Evolutionary conservation across 768 basidiomycete genomes (phyloP), one percentile per base, ranked within the genome.

Genomic region (Boletus reticuloceps): DNA sequence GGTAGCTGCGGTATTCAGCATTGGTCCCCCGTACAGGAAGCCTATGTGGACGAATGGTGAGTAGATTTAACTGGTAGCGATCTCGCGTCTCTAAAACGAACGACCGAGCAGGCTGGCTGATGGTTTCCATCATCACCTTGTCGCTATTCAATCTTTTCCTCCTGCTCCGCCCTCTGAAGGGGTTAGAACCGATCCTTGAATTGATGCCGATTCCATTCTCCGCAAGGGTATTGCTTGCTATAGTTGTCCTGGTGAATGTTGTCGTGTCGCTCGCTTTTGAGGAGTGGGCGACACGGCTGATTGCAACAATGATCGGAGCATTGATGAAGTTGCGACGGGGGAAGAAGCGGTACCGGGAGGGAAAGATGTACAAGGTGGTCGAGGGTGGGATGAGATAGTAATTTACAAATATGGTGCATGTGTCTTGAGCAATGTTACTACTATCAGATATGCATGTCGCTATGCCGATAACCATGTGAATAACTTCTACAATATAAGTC

Each of bases 1-100:
- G 47, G 91, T 97, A 9, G 97, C 96, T 13, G 96, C 88, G 0
- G 94, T 98, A 1, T 99, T 98, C 75, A 96, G 92, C 69, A 97
- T 98, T 61, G 97, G 97, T 0, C 95, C 95, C 4, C 97, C 97
- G 5, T 99, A 96, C 71, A 84, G 97, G 47, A 89, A 91, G 71
- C 82, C 94, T 25, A 91, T 98, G 81, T 94, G 89, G 84, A 91
- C 94, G 16, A 99, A 99, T 66, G 84, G 95, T 95, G 67, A 53
- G 84, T 67, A 42, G 50, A 19, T 7, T 22, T 14, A 36, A 38
- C 38, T 51, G 2, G 36, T 38, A 47, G 37, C 53, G 50, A 39
- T 38, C 8, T 11, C 8, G 22, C 22, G 14, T 50, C 37, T 51
- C 46, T 44, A 2, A 45, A 47, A 37, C 22, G 45, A 27, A 22